Evolutionary conservation across 768 basidiomycete genomes (phyloP).

Genomic region (Termitomyces sp.): DNA sequence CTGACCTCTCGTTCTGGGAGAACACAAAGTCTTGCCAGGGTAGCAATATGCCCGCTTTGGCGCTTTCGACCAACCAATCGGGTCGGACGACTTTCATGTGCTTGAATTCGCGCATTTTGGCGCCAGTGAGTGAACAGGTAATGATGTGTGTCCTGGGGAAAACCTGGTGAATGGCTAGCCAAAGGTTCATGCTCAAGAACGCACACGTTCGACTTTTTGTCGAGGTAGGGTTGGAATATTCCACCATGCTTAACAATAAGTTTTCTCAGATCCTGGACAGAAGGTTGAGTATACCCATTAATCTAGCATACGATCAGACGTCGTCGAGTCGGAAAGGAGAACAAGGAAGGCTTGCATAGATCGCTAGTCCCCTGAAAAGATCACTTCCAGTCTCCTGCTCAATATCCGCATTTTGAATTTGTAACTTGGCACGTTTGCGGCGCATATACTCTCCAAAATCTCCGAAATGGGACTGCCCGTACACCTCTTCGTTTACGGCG

Average conservation of each 20-base stretch:
- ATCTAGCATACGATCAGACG: conserved; percentile 44
- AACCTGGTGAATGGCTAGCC: not conserved
- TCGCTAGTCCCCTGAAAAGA: conserved; percentile 70
- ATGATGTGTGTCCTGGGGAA: conserved; percentile 77
- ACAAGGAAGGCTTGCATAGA: conserved; percentile 61
- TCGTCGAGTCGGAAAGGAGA: not conserved
- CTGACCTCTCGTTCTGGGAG: conserved; percentile 40
- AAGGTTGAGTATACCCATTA: conserved; percentile 86
- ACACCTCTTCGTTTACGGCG: conserved; percentile 41
- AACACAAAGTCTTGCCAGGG: conserved; percentile 79
- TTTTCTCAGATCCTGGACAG: conserved; percentile 77
- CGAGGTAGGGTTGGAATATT: conserved; percentile 76
- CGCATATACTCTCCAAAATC: conserved; percentile 86
- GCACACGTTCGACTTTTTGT: conserved; percentile 69
- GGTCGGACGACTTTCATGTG: conserved; percentile 87
- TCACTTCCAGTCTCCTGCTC: conserved; percentile 18
- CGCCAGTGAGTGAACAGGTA: conserved; percentile 85
- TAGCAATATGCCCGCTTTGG: conserved; percentile 57
- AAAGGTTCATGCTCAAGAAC: conserved; percentile 19
- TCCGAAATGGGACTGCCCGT: conserved; percentile 78
- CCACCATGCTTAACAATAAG: conserved; percentile 84
- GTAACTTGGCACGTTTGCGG: conserved; percentile 86
- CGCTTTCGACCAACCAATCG: conserved; percentile 84
- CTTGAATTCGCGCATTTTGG: conserved; percentile 85
- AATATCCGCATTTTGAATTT: conserved; percentile 63